Evolutionary conservation across 2,329 filamentous ascomycete species (phyloP).

Genomic region (Knoxdaviesia proteae): DNA sequence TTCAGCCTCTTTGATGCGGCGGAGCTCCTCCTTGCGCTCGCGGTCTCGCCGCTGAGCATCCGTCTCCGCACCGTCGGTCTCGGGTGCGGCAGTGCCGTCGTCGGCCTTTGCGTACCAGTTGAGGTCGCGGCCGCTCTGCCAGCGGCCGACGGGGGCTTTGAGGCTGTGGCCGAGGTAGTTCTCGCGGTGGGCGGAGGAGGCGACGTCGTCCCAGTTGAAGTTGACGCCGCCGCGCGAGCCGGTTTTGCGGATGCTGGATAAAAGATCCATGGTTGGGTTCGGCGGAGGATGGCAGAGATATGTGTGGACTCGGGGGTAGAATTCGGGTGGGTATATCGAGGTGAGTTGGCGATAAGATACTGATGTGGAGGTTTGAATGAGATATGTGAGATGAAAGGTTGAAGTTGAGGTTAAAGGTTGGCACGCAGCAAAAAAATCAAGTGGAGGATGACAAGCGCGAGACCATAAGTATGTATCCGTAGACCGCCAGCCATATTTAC

Average conservation of each 20-base stretch:
- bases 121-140: constrained; percentile 58
- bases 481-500: too few species aligned
- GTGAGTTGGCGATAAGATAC: too few species aligned
- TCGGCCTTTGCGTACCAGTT: constrained; percentile 44
- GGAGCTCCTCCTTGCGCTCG: constrained; percentile 56
- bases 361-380: too few species aligned
- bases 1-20: constrained; percentile 71
- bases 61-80: constrained; percentile 32
- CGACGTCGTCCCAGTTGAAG: constrained; percentile 93
- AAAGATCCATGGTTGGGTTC: constrained; percentile 56
- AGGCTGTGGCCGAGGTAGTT: constrained; percentile 77
- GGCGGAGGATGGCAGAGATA: too few species aligned
- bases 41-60: constrained; percentile 35
- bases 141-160: constrained; percentile 80
- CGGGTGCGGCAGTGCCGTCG: constrained; percentile 15
- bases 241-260: constrained; percentile 73
- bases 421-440: too few species aligned
- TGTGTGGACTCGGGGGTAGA: too few species aligned
- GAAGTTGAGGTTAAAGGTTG: too few species aligned
- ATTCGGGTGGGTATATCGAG: too few species aligned
- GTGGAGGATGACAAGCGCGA: too few species aligned
- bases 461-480: too few species aligned
- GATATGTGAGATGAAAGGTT: too few species aligned
- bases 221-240: constrained; percentile 86
- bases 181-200: constrained; percentile 69